Evolutionary conservation across 257 asterid genomes (phyloP), one percentile per base, ranked within the genome.

Genomic region (Nicotiana undulata): DNA sequence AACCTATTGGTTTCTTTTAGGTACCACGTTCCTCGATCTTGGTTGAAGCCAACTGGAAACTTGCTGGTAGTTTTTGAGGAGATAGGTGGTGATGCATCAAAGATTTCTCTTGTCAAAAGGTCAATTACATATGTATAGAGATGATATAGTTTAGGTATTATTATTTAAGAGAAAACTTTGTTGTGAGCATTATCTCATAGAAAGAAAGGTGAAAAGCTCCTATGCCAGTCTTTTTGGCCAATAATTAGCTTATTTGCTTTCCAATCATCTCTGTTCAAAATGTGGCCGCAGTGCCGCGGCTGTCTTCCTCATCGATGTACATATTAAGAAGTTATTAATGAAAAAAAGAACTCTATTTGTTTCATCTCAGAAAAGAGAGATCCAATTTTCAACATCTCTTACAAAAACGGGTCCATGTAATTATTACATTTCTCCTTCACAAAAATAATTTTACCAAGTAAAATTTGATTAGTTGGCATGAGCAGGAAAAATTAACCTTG

Each of bases 21-120:
- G 99, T 95, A 95, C 81, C 99, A 95, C 28, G 92, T 95, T 83
- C 99, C 99, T 37, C 88, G 92, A 0, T 92, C 97, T 55, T 95
- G 99, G 99, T 81, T 95, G 89, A 90, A 89, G 85, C 93, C 97
- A 4, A 84, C 84, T 0, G 87, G 76, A 67, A 95, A 95, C 79
- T 65, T 93, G 87, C 37, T 95, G 86, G 82, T 93, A 16, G 91
- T 93, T 53, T 92, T 95, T 26, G 99, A 95, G 85, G 99, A 95
- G 87, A 79, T 93, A 63, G 99, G 97, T 26, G 99, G 98, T 6
- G 97, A 93, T 85, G 95, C 94, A 79, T 93, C 98, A 9, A 89
- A 78, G 83, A 93, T 95, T 82, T 88, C 92, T 82, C 90, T 95
- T 44, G 96, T 90, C 66, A 85, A 86, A 84, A 89, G 99, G 88